Percentiles rank a stretch among this genome's conserved stretches.
Evolutionary conservation across 805 yeast species (phyloP).

Genomic region (Hanseniaspora mollemarum): DNA sequence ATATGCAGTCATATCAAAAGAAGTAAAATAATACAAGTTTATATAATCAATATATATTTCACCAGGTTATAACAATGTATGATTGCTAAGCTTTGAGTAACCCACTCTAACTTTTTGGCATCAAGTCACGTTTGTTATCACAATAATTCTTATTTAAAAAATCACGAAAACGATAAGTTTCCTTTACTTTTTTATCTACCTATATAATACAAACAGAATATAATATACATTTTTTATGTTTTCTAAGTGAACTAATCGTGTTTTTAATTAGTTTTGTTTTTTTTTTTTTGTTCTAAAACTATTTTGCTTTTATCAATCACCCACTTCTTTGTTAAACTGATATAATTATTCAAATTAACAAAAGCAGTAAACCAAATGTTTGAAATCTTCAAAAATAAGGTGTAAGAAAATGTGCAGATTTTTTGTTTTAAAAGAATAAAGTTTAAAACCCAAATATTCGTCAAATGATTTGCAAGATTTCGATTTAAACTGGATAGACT

Average conservation of each 20-base stretch:
- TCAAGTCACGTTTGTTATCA: too few relatives aligned
- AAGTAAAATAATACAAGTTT: too few relatives aligned
- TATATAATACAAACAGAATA: too few relatives aligned
- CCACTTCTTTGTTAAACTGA: neutral
- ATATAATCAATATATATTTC: too few relatives aligned
- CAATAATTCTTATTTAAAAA: too few relatives aligned
- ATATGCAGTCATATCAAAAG: too few relatives aligned
- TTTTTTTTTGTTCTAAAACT: neutral
- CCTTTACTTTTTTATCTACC: too few relatives aligned
- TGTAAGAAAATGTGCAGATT: neutral
- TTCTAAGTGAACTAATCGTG: neutral
- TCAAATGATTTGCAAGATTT: neutral
- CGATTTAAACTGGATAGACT: neutral
- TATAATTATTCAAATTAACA: neutral
- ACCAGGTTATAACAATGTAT: too few relatives aligned
- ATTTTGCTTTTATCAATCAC: neutral
- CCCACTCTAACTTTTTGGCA: too few relatives aligned
- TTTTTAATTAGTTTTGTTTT: neutral
- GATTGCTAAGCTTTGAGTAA: too few relatives aligned
- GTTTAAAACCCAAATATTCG: neutral
- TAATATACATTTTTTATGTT: neutral
- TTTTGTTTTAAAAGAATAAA: neutral
- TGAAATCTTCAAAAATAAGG: neutral
- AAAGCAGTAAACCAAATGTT: neutral
- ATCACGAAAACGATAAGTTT: too few relatives aligned